Evolutionary conservation across 2,329 filamentous ascomycete species (phyloP).

Genomic region (Colletotrichum orchidophilum): DNA sequence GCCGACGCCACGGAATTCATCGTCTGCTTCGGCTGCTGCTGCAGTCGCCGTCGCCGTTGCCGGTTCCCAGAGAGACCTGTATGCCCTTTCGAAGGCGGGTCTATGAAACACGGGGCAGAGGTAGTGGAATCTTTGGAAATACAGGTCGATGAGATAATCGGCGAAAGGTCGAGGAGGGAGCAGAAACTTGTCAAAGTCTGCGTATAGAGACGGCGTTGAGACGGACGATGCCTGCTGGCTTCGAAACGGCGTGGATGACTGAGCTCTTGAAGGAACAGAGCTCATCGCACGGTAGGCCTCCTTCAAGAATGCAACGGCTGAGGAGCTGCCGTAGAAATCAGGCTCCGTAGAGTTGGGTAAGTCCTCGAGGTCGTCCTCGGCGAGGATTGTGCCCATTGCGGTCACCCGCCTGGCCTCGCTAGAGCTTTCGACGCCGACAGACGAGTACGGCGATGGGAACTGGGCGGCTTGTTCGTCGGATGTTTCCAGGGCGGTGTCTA

Average conservation of each 20-base stretch:
- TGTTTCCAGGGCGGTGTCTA: background rate
- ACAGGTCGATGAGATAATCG: conserved; percentile 51
- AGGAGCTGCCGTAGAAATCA: conserved; percentile 51
- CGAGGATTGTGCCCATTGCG: conserved; percentile 49
- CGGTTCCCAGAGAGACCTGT: conserved; percentile 49
- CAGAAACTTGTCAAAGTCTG: conserved; percentile 40
- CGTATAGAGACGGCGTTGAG: conserved; percentile 28
- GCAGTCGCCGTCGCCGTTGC: conserved; percentile 4
- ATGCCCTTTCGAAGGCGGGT: conserved; percentile 50
- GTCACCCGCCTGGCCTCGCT: conserved; percentile 40
- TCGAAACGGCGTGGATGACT: background rate
- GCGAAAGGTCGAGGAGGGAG: conserved; percentile 52
- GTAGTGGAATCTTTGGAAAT: conserved; percentile 50
- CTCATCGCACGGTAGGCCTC: conserved; percentile 45
- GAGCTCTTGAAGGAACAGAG: conserved; percentile 5
- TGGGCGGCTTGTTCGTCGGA: background rate
- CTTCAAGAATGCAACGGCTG: conserved; percentile 50
- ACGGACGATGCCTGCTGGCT: background rate
- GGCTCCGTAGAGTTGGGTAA: background rate
- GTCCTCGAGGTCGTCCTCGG: conserved; percentile 41
- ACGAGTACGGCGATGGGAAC: background rate
- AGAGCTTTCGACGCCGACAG: conserved; percentile 20
- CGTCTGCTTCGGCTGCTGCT: background rate
- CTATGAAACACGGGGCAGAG: conserved; percentile 56
- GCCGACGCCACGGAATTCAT: conserved; percentile 39